Evolutionary conservation across 176 grass and related monocot species (phyloP), one percentile per base, ranked within the genome.

Genomic region (Avena atlantica): DNA sequence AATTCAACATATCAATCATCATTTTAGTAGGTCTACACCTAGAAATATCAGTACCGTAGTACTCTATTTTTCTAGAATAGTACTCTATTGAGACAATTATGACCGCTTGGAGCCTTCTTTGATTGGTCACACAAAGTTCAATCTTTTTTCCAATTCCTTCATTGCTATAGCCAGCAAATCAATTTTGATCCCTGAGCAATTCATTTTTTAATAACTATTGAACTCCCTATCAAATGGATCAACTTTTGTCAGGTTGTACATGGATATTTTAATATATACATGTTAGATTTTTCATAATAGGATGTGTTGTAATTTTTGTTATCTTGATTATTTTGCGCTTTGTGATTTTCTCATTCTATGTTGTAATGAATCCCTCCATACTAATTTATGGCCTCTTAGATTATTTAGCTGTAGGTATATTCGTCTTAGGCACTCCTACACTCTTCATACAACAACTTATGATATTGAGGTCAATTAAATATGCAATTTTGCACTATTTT

Each of bases 41-140:
- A 92, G 95, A 97, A 97, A 91, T 73, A 94, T 56, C 71, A 94
- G 40, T 94, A 97, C 55, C 88, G 92, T 40, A 84, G 90, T 66
- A 92, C 90, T 47, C 91, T 94, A 84, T 82, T 97, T 42, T 40
- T 42, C 6, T 42, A 7, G 37, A 42, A 42, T 40, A 84, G 90
- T 66, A 92, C 90, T 47, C 93, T 94, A 84, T 82, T 97, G 52
- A 94, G 59, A 31, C 90, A 94, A 91, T 83, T 91, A 82, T 63
- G 89, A 58, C 81, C 87, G 4, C 82, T 89, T 87, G 78, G 87
- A 69, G 95, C 87, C 64, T 97, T 84, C 16, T 88, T 92, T 73
- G 90, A 97, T 82, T 97, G 92, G 89, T 93, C 82, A 75, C 90
- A 87, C 1, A 89, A 94, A 91, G 92, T 94, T 71, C 78, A 65